Conservation (phyloP, 805 yeast genomes). For the Ascoidea rubescens region DNA sequence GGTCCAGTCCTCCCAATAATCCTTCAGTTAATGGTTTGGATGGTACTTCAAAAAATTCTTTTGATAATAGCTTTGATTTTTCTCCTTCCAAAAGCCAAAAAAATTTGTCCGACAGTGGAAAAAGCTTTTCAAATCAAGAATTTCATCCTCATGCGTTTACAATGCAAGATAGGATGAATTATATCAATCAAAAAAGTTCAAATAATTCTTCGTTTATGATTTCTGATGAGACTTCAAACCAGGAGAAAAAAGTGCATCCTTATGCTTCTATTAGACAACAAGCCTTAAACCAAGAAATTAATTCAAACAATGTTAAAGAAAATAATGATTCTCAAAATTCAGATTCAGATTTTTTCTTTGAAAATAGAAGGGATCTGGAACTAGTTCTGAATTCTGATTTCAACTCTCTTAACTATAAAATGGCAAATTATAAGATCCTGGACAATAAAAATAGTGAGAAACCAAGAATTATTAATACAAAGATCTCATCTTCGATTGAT, state of each 20-base stretch:
- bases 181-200: not conserved
- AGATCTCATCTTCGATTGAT: not conserved
- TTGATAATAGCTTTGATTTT: too few species aligned
- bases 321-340: not conserved
- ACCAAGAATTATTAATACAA: not conserved
- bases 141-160: not conserved
- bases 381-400: not conserved
- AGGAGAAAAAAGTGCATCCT: not conserved
- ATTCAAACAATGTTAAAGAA: not conserved
- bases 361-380: not conserved
- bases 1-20: too few species aligned
- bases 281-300: not conserved
- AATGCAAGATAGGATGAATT: not conserved
- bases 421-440: too few species aligned
- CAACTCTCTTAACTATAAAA: too few species aligned
- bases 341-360: not conserved
- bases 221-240: not conserved
- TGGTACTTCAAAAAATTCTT: too few species aligned
- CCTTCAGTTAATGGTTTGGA: too few species aligned
- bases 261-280: not conserved
- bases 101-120: too few species aligned
- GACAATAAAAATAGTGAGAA: not conserved
- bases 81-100: too few species aligned
- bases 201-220: not conserved
- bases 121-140: not conserved